Evolutionary conservation across 495 filamentous ascomycete genomes (phyloP), one percentile per base, ranked within the genome.

Genomic region (Letharia columbiana): DNA sequence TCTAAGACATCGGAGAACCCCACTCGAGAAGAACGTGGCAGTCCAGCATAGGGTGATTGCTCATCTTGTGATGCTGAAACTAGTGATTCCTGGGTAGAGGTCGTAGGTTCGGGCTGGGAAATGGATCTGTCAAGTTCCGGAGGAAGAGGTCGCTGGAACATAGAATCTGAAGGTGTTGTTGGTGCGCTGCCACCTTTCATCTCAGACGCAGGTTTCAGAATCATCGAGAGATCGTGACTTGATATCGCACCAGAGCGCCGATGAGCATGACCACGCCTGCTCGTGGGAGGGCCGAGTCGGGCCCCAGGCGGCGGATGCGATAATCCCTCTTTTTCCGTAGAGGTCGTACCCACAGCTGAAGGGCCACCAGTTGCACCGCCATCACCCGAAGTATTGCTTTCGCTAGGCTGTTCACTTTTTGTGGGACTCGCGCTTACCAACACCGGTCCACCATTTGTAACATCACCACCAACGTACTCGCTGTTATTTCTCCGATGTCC

Each of bases 231-330:
- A 76, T 96, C 92, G 66, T 91, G 86, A 67, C 82, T 87, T n/a
- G 91, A 94, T 15, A 96, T 86, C 1, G 92, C 92, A 44, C 84
- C 87, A n/a, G 91, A 95, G 65, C 92, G 84, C 61, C 91, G 84
- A 77, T 96, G 92, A 17, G 87, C 87, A 76, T 96, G 92, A 28
- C 89, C 85, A 70, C 89, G 83, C 64, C 83, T 79, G 40, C 80
- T 78, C 39, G 74, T 66, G 13, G 81, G 73, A 54, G 79, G 82
- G 10, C 78, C 80, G 57, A 77, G 71, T 40, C 71, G 66, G 63
- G 73, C 69, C 28, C 77, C 75, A n/a, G 76, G 75, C 44, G 79
- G 76, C n/a, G 76, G 78, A 45, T 82, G 77, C 41, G 81, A 73
- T 67, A 81, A 73, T 40, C 80, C 75, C 60, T 82, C 83, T 35